Conservation (phyloP, 768 basidiomycete genomes). For the Cystobasidium ongulense region DNA sequence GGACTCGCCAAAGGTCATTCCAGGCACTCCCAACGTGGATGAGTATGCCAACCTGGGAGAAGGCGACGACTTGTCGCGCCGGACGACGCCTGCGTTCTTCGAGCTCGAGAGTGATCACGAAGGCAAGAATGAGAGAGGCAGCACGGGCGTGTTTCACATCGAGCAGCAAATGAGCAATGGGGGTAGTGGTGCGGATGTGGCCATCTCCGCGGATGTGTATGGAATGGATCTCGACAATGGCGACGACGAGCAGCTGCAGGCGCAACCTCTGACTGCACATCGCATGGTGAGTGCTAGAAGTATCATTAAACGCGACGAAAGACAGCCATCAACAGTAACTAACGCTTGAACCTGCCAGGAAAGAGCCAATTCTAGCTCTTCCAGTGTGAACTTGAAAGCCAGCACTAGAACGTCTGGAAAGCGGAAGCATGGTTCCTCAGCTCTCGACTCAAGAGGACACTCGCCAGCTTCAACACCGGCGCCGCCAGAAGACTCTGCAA, state of each 20-base stretch:
- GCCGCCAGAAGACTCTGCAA: not conserved
- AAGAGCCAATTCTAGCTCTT: not conserved
- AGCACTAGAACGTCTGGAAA: not conserved
- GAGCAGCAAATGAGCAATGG: not conserved
- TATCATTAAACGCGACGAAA: not conserved
- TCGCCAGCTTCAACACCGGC: conserved; percentile 15
- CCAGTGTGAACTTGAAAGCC: not conserved
- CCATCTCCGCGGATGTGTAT: not conserved
- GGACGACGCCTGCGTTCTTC: conserved; percentile 1
- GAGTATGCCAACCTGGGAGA: conserved; percentile 6
- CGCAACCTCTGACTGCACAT: not conserved
- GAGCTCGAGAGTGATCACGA: not conserved
- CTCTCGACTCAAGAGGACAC: not conserved
- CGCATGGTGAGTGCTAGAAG: not conserved
- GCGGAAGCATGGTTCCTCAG: not conserved
- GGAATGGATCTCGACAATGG: conserved; percentile 8
- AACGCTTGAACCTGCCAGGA: not conserved
- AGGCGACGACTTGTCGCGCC: not conserved
- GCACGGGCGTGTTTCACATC: not conserved
- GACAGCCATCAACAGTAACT: not conserved
- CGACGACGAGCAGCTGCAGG: not conserved
- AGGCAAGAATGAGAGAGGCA: not conserved
- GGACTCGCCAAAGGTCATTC: not conserved
- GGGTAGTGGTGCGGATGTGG: not conserved
- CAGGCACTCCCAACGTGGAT: not conserved